Evolutionary conservation across 1,284 basidiomycete species (phyloP), one percentile per base, ranked within the genome.

Genomic region (Phaffia rhodozyma): DNA sequence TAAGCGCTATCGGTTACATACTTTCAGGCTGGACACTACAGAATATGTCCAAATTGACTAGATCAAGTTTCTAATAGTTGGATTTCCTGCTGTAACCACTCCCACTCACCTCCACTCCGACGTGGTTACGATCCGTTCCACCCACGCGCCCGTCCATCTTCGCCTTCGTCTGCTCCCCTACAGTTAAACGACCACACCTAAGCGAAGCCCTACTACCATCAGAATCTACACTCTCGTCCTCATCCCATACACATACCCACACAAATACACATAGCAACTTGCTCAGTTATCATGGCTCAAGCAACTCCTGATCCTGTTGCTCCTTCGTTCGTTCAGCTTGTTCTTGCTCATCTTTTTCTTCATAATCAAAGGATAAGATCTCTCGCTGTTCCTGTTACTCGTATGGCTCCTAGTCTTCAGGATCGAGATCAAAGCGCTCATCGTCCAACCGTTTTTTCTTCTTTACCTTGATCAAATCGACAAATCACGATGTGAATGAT

Each of bases 1-100:
- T 56, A 50, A 63, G 58, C 25, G 16, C 7, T 32, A 1, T 0
- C 9, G 29, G 50, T 27, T 55, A 23, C 9, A 51, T 55, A 77
- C 76, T 68, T 76, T 77, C 61, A 74, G 73, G 66, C 47, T 20
- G 18, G 58, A 60, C 58, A 60, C 60, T 43, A 16, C 21, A 43
- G 30, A n/a, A 18, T 50, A 7, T 1, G 23, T 20, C 21, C 4
- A 25, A 49, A 23, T 27, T 38, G 52, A 23, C 60, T 16, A 58
- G 25, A 27, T 23, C 32, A 34, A 57, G n/a, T 34, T 4, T 34
- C 32, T 34, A 34, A 34, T 34, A 9, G 9, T 5, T 5, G 32
- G 32, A 9, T 34, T 4, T 5, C 9, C 5, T 34, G 32, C 38
- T 16, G 38, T 43, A 43, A 43, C 38, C 38, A 43, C 5, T 2